phyloP scores from a whole-genome alignment of 2,329 filamentous ascomycete species.

The Colletotrichum caudatum region DNA sequence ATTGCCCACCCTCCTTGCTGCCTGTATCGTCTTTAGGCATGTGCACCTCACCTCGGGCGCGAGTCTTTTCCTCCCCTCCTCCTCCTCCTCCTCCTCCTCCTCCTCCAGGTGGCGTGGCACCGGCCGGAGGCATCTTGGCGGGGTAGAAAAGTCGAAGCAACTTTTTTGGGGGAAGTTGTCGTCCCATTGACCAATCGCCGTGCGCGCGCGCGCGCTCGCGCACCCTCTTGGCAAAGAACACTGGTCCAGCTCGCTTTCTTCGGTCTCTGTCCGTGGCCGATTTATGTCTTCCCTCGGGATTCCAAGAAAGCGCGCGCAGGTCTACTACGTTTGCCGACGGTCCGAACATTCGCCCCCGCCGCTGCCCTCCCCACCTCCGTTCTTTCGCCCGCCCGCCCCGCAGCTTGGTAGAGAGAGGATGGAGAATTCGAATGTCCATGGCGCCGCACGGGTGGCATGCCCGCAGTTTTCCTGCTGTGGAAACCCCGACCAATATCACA shows the following conservation, averaged over 20 bases:
- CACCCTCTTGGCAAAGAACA: not conserved
- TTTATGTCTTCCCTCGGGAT: not conserved
- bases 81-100: constrained; percentile 13
- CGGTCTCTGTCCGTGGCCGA: not conserved
- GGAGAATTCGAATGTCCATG: not conserved
- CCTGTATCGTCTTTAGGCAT: not conserved
- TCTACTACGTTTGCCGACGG: not conserved
- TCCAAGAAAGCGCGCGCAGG: not conserved
- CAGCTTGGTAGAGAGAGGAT: not conserved
- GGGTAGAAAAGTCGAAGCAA: not conserved
- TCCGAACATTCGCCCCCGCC: not conserved
- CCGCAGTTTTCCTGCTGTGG: not conserved
- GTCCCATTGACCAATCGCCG: constrained; percentile 22
- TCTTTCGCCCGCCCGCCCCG: not conserved
- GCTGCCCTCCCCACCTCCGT: too few relatives aligned
- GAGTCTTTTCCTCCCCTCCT: not conserved
- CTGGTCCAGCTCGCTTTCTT: not conserved
- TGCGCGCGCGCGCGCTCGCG: too few relatives aligned
- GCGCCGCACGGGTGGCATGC: not conserved
- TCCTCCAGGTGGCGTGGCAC: constrained; percentile 26
- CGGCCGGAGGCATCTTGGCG: not conserved
- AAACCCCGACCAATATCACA: not conserved
- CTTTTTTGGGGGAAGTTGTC: not conserved
- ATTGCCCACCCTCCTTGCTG: not conserved
- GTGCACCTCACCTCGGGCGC: not conserved